phyloP scores from a whole-genome alignment of 1,284 basidiomycete species.

The Apiotrichum gamsii region DNA sequence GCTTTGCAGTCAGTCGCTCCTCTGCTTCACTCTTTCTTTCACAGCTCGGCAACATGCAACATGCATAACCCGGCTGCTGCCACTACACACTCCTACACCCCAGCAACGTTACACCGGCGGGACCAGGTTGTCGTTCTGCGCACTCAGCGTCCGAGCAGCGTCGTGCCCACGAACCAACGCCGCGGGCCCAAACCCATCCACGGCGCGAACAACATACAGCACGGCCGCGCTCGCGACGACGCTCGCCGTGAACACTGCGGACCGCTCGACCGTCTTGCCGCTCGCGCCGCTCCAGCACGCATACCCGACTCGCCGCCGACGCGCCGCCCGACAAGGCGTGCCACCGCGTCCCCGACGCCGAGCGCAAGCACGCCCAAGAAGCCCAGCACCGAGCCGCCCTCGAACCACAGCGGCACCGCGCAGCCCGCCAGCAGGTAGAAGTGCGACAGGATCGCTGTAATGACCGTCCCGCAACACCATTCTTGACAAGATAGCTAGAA shows the following conservation, averaged over 20 bases:
- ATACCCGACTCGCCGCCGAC: slow-evolving; percentile 79
- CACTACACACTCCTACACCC: too few relatives aligned
- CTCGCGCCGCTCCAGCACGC: slow-evolving; percentile 75
- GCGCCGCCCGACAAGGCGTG: too few relatives aligned
- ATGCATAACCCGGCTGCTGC: too few relatives aligned
- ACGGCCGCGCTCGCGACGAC: slow-evolving; percentile 64
- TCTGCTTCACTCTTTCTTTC: too few relatives aligned
- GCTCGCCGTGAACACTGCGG: slow-evolving; percentile 69
- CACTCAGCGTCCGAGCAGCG: slow-evolving; percentile 65
- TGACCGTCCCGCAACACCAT: too few relatives aligned
- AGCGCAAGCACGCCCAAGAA: slow-evolving; percentile 84
- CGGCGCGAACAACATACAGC: slow-evolving; percentile 63
- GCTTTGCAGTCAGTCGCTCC: too few relatives aligned
- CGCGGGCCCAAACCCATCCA: slow-evolving; percentile 67
- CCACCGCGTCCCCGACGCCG: slow-evolving; percentile 90
- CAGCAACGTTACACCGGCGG: slow-evolving; percentile 83
- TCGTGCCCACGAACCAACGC: slow-evolving; percentile 48
- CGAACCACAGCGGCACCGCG: slow-evolving; percentile 88
- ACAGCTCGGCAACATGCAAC: too few relatives aligned
- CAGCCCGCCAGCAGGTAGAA: slow-evolving; percentile 96
- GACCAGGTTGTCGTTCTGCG: slow-evolving; percentile 91
- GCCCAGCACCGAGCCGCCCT: slow-evolving; percentile 70
- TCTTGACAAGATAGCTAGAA: too few relatives aligned
- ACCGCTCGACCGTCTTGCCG: slow-evolving; percentile 88
- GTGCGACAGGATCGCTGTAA: slow-evolving; percentile 91